Conservation (phyloP, 2,329 filamentous ascomycete genomes). For the Ilyonectria robusta region DNA sequence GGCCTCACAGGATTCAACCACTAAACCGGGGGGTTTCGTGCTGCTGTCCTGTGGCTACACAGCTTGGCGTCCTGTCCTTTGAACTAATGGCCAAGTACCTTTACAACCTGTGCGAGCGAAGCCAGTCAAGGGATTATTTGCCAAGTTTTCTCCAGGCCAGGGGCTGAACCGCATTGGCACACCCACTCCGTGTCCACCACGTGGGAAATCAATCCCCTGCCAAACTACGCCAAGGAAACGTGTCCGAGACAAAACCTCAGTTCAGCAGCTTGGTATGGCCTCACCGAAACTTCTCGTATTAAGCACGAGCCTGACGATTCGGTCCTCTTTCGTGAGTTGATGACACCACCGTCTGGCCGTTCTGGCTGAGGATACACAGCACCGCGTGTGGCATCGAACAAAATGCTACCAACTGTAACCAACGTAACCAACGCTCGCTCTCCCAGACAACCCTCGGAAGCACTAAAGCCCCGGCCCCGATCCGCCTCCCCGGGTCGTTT, state of each 20-base stretch:
- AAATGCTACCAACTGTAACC: background rate
- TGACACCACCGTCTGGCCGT: background rate
- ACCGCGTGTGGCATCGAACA: background rate
- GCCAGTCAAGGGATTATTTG: background rate
- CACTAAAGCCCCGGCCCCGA: constrained; percentile 5
- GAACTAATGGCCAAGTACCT: background rate
- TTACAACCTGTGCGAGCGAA: background rate
- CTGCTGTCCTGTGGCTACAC: background rate
- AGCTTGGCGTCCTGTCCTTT: background rate
- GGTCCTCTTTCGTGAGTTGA: background rate
- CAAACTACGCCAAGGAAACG: background rate
- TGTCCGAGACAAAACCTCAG: background rate
- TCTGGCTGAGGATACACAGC: background rate
- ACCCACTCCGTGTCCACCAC: constrained; percentile 2
- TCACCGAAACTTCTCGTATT: background rate
- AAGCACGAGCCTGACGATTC: background rate
- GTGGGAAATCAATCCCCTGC: constrained; percentile 25
- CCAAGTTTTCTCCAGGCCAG: background rate
- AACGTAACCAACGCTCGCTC: background rate
- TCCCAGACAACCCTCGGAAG: constrained; percentile 1
- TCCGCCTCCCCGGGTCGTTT: constrained; percentile 28
- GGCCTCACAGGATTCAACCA: background rate
- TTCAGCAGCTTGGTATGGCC: background rate
- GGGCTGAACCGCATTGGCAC: background rate
- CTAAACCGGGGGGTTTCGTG: background rate